A percentile compares a stretch with the other conserved stretches of the same genome.
Conservation (phyloP, 2,329 filamentous ascomycete genomes). For the Neofusicoccum parvum region DNA sequence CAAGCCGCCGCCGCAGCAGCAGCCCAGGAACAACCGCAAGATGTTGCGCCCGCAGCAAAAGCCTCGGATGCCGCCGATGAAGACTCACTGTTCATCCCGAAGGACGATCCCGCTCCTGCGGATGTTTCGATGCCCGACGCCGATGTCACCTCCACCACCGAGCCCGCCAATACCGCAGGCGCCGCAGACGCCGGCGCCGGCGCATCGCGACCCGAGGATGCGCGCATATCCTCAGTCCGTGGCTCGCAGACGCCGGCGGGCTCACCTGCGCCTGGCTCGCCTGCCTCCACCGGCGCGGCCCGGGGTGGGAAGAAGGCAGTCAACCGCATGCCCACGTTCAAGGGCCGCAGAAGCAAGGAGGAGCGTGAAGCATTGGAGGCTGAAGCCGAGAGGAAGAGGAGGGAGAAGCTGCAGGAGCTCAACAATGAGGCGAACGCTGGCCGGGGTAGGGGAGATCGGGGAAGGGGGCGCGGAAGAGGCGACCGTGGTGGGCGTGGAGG, state of each 20-base stretch:
- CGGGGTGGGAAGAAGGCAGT: slow-evolving; percentile 32
- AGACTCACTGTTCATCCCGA: slow-evolving; percentile 25
- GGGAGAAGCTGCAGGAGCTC: slow-evolving; percentile 38
- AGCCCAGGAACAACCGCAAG: slow-evolving; percentile 26
- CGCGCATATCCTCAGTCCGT: neutral
- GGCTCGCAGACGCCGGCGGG: slow-evolving; percentile 8
- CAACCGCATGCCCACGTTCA: slow-evolving; percentile 43
- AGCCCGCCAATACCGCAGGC: neutral
- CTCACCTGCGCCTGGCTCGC: slow-evolving; percentile 32
- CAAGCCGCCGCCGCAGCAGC: slow-evolving; percentile 23
- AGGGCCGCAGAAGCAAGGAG: slow-evolving; percentile 47
- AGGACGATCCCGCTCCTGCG: slow-evolving; percentile 13
- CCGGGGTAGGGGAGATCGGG: slow-evolving; percentile 26
- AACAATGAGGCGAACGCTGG: slow-evolving; percentile 33
- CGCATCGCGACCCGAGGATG: slow-evolving; percentile 1
- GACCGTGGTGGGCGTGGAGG: slow-evolving; percentile 31
- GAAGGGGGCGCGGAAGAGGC: slow-evolving; percentile 31
- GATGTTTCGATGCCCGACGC: slow-evolving; percentile 16
- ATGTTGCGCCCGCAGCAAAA: slow-evolving; percentile 22
- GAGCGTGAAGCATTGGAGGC: slow-evolving; percentile 47
- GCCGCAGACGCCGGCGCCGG: slow-evolving; percentile 10
- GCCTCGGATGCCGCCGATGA: slow-evolving; percentile 17
- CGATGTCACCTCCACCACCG: neutral
- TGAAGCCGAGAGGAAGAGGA: slow-evolving; percentile 41
- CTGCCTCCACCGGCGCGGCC: slow-evolving; percentile 34